Conservation (phyloP, 495 filamentous ascomycete genomes). For the Hypoxylon crocopeplum region DNA sequence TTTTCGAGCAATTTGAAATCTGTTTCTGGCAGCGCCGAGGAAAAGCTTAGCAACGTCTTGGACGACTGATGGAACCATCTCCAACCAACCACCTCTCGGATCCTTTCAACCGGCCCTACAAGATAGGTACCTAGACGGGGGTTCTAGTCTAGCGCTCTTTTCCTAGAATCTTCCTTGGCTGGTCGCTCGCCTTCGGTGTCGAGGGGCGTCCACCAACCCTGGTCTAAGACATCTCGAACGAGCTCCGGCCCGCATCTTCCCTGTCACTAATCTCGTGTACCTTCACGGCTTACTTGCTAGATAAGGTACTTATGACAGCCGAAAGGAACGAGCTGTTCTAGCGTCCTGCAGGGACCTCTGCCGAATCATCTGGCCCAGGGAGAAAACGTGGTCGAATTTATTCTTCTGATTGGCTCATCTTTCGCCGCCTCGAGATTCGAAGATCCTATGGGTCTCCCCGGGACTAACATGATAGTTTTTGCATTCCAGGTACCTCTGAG, state of each 20-base stretch:
- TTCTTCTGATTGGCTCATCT: slow-evolving; percentile 24
- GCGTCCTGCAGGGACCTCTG: slow-evolving; percentile 23
- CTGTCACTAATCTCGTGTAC: slow-evolving; percentile 12
- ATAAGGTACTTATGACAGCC: slow-evolving; percentile 16
- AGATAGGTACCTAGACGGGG: slow-evolving; percentile 2
- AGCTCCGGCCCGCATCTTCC: slow-evolving; percentile 27
- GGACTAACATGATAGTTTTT: slow-evolving; percentile 9
- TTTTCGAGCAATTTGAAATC: no score
- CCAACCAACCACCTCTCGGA: slow-evolving; percentile 17
- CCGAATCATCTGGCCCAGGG: slow-evolving; percentile 32
- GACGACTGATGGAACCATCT: slow-evolving; percentile 9
- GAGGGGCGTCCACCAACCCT: background rate
- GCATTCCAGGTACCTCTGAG: background rate
- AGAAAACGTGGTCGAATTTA: slow-evolving; percentile 29
- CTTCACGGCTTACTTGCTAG: background rate
- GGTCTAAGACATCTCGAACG: slow-evolving; percentile 21
- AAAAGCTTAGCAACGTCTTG: slow-evolving; percentile 31
- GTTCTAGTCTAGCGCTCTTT: background rate
- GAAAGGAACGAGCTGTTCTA: slow-evolving; percentile 7
- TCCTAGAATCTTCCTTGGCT: slow-evolving; percentile 20
- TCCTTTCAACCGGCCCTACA: slow-evolving; percentile 1
- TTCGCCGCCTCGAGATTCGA: slow-evolving; percentile 22
- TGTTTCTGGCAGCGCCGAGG: slow-evolving; percentile 36
- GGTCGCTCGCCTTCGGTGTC: slow-evolving; percentile 20
- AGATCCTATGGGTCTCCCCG: background rate